phyloP scores from a whole-genome alignment of 2,329 filamentous ascomycete genomes.

The Lachnellula arida region DNA sequence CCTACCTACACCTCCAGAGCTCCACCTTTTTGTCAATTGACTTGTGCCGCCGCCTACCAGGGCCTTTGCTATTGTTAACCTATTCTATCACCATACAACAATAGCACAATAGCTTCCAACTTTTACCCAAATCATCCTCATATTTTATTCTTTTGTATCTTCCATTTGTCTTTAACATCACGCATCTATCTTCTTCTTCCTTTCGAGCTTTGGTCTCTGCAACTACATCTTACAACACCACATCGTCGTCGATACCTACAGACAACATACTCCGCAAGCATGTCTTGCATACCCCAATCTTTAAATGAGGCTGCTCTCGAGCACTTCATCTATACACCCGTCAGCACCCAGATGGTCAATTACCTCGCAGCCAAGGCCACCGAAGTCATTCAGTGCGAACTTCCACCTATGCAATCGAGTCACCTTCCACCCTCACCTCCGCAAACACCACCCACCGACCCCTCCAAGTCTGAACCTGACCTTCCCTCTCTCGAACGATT shows the following conservation, averaged over 20 bases:
- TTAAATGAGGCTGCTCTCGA: conserved; percentile 69
- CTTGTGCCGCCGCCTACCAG: conserved; percentile 12
- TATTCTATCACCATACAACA: conserved; percentile 9
- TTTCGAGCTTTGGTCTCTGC: background rate
- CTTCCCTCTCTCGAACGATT: conserved; percentile 85
- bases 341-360: conserved; percentile 70
- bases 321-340: conserved; percentile 73
- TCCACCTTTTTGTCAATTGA: conserved; percentile 3
- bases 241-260: background rate
- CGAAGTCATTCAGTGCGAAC: conserved; percentile 77
- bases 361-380: conserved; percentile 71
- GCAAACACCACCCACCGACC: conserved; percentile 46
- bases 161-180: conserved; percentile 2
- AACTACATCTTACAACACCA: conserved; percentile 3
- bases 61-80: conserved; percentile 7
- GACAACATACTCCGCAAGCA: conserved; percentile 5
- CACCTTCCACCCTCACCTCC: conserved; percentile 37
- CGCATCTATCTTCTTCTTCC: conserved; percentile 1
- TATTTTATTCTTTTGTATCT: conserved; percentile 6
- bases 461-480: conserved; percentile 16
- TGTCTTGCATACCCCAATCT: conserved; percentile 15
- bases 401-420: conserved; percentile 48
- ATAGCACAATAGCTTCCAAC: conserved; percentile 10
- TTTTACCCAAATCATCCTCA: background rate
- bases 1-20: background rate